Percentiles rank a stretch among this genome's conserved stretches.
Evolutionary conservation across 2,329 filamentous ascomycete species (phyloP).

Genomic region (Diplocarpon rosae): DNA sequence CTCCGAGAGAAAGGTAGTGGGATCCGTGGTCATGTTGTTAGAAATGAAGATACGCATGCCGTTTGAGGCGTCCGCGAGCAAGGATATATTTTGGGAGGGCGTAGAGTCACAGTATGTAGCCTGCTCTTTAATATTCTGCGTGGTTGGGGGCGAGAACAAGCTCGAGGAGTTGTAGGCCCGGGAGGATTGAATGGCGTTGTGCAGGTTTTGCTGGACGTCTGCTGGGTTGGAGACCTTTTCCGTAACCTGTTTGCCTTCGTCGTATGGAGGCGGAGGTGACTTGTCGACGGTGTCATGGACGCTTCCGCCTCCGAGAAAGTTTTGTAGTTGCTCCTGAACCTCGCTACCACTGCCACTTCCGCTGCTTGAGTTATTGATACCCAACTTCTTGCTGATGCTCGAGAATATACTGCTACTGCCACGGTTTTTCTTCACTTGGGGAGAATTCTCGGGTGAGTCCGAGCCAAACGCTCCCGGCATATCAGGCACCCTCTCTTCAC

Average conservation of each 20-base stretch:
- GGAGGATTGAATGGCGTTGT: conserved; percentile 68
- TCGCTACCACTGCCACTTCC: conserved; percentile 26
- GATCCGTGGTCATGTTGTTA: conserved; percentile 37
- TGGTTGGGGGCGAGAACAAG: conserved; percentile 62
- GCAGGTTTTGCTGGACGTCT: conserved; percentile 56
- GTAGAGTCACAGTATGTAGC: conserved; percentile 76
- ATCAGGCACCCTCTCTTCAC: conserved; percentile 25
- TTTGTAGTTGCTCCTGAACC: conserved; percentile 33
- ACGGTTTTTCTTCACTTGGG: conserved; percentile 7
- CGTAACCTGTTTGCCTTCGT: conserved; percentile 16
- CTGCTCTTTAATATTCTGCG: conserved; percentile 68
- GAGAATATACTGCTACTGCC: conserved; percentile 48
- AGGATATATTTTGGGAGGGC: conserved; percentile 61
- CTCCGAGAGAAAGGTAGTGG: conserved; percentile 45
- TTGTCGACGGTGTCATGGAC: neutral
- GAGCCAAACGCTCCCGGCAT: conserved; percentile 67
- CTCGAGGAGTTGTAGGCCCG: conserved; percentile 62
- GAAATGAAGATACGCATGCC: conserved; percentile 66
- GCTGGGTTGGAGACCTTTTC: conserved; percentile 47
- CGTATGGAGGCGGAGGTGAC: conserved; percentile 18
- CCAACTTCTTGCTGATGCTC: conserved; percentile 52
- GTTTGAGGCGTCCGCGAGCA: conserved; percentile 57
- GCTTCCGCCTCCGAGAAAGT: conserved; percentile 30
- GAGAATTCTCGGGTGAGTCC: conserved; percentile 47
- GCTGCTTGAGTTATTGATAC: conserved; percentile 41